Conservation (phyloP, 2,329 filamentous ascomycete species). For the Periconia digitata region DNA sequence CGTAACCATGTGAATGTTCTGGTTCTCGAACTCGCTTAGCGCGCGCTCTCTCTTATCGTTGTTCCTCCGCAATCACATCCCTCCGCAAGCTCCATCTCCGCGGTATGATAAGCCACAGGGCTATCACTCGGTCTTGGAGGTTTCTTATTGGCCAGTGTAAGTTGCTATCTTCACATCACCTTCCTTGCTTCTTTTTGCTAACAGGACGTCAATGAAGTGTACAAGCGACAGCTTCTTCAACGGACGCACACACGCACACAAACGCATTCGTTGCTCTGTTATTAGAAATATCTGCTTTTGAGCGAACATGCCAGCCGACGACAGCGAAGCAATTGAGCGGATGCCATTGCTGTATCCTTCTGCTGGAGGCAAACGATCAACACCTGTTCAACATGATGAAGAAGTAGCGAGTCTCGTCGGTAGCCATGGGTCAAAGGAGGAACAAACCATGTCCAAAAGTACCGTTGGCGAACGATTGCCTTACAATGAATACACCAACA, state of each 20-base stretch:
- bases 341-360: slow-evolving; percentile 36
- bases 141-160: background rate
- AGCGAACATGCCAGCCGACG: slow-evolving; percentile 21
- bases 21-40: slow-evolving; percentile 1
- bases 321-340: slow-evolving; percentile 34
- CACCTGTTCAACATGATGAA: slow-evolving; percentile 43
- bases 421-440: slow-evolving; percentile 51
- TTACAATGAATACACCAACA: slow-evolving; percentile 64
- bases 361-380: slow-evolving; percentile 31
- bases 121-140: background rate
- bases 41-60: background rate
- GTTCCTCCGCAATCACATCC: background rate
- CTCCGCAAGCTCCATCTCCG: slow-evolving; percentile 5
- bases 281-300: background rate
- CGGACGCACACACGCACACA: too few relatives aligned
- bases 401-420: slow-evolving; percentile 48
- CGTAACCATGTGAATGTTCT: too few relatives aligned
- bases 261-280: background rate
- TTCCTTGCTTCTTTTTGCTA: too few relatives aligned
- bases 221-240: too few relatives aligned
- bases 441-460: slow-evolving; percentile 49
- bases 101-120: slow-evolving; percentile 7
- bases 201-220: too few relatives aligned
- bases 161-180: background rate
- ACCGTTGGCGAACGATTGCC: slow-evolving; percentile 58